Evolutionary conservation across 495 filamentous ascomycete genomes (phyloP).

Genomic region (Chaetomium tenue): DNA sequence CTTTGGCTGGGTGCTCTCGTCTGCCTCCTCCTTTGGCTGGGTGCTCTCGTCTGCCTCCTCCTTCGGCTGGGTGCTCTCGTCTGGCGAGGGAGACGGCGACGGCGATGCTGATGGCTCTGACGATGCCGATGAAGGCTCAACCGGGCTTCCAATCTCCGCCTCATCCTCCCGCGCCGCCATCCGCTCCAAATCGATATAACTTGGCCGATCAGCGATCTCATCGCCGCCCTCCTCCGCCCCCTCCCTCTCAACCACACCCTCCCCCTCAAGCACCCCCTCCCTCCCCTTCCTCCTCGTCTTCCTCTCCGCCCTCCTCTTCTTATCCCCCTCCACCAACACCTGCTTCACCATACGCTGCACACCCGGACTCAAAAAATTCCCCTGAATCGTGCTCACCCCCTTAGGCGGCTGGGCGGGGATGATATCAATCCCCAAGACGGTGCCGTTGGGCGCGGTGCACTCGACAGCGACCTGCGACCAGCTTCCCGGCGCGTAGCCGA

Average conservation of each 20-base stretch:
- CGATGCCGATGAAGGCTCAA: neutral
- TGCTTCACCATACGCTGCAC: conserved; percentile 72
- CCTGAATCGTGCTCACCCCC: conserved; percentile 89
- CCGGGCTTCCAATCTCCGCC: neutral
- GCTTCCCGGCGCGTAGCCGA: conserved; percentile 88
- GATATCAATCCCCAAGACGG: conserved; percentile 86
- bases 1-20: too few species aligned
- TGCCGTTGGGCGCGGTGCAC: conserved; percentile 69
- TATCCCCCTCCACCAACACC: conserved; percentile 65
- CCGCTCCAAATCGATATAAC: conserved; percentile 56
- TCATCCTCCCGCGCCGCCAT: conserved; percentile 35
- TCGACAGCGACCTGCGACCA: conserved; percentile 97
- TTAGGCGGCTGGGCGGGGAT: conserved; percentile 86
- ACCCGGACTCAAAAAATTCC: conserved; percentile 72
- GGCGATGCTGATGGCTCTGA: too few species aligned
- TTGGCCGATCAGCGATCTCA: conserved; percentile 39
- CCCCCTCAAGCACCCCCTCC: too few species aligned
- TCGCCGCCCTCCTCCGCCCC: conserved; percentile 15
- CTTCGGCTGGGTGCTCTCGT: conserved; percentile 32
- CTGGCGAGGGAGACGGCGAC: neutral
- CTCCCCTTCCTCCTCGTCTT: conserved; percentile 10
- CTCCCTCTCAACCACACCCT: conserved; percentile 22
- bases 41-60: conserved; percentile 5
- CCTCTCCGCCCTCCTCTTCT: conserved; percentile 24
- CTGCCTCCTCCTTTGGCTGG: too few species aligned